phyloP scores from a whole-genome alignment of 176 grass and related monocot genomes.

The Aegilops umbellulata region DNA sequence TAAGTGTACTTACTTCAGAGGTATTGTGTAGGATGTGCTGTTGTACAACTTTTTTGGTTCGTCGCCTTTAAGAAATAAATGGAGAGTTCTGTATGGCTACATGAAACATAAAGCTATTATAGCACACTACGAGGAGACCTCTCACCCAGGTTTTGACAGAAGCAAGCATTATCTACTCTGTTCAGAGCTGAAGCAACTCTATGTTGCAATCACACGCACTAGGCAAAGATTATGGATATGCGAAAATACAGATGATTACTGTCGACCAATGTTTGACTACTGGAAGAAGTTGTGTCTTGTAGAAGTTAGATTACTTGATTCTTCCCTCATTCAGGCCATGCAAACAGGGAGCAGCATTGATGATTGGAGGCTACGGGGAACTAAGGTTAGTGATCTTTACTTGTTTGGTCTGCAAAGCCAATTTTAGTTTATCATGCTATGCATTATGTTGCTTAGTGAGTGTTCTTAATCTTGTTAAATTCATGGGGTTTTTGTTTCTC shows the following conservation, averaged over 20 bases:
- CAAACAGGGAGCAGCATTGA: conserved; percentile 56
- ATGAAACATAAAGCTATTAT: conserved; percentile 51
- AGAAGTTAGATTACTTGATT: conserved; percentile 61
- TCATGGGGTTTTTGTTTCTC: neutral
- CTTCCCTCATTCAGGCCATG: conserved; percentile 65
- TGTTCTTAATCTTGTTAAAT: neutral
- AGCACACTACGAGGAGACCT: conserved; percentile 25
- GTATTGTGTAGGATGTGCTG: conserved; percentile 65
- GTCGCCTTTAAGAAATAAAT: conserved; percentile 66
- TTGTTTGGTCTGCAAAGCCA: conserved; percentile 7
- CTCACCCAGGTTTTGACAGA: conserved; percentile 54
- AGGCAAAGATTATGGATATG: conserved; percentile 86
- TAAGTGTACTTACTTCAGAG: neutral
- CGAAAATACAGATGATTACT: conserved; percentile 66
- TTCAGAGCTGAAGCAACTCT: conserved; percentile 92
- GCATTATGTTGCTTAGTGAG: neutral
- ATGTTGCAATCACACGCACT: conserved; percentile 83
- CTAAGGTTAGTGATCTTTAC: conserved; percentile 46
- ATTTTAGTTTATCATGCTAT: neutral
- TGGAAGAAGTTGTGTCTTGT: conserved; percentile 88
- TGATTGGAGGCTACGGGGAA: conserved; percentile 74
- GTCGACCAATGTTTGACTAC: conserved; percentile 73
- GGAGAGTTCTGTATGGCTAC: conserved; percentile 80
- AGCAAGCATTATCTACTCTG: conserved; percentile 67
- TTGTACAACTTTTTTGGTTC: conserved; percentile 85